These are phyloP conservation scores for Colletotrichum sp. DNA, from an alignment of 2,329 filamentous ascomycete species.

Conservation along the genomic window DNA sequence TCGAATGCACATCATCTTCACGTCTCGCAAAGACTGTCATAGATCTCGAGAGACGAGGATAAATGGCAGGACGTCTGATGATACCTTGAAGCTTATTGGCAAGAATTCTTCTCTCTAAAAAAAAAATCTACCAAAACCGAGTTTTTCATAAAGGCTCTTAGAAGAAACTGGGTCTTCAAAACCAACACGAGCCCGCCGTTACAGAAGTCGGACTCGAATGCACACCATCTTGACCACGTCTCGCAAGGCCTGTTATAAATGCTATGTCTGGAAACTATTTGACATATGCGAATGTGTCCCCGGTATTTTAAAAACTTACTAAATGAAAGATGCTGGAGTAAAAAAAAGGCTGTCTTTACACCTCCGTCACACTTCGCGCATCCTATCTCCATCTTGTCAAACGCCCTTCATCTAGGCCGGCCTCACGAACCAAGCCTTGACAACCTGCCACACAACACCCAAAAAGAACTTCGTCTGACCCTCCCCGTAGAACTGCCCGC, in stretches of 20 bases:
- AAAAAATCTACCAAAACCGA: neutral
- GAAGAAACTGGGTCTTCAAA: neutral
- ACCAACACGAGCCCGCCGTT: neutral
- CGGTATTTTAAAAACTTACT: accelerated
- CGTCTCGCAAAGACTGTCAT: neutral
- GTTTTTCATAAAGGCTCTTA: no score
- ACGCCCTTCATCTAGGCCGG: neutral
- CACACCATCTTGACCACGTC: neutral
- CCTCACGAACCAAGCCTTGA: slow-evolving; percentile 37
- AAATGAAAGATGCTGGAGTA: neutral
- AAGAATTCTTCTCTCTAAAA: no score
- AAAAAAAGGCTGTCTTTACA: no score
- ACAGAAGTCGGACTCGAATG: neutral
- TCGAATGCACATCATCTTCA: neutral
- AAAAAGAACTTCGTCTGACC: slow-evolving; percentile 37
- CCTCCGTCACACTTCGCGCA: neutral
- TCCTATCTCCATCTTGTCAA: neutral
- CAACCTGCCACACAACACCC: slow-evolving; percentile 39
- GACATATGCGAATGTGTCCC: no score
- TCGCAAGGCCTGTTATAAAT: neutral
- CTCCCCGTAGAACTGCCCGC: slow-evolving; percentile 46
- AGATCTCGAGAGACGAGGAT: neutral
- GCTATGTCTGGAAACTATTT: no score
- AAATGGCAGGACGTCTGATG: neutral
- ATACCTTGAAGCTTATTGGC: neutral